Percentiles rank a stretch among this genome's conserved stretches.
Evolutionary conservation across 2,329 filamentous ascomycete species (phyloP).

Genomic region (Aspergillus melleus): DNA sequence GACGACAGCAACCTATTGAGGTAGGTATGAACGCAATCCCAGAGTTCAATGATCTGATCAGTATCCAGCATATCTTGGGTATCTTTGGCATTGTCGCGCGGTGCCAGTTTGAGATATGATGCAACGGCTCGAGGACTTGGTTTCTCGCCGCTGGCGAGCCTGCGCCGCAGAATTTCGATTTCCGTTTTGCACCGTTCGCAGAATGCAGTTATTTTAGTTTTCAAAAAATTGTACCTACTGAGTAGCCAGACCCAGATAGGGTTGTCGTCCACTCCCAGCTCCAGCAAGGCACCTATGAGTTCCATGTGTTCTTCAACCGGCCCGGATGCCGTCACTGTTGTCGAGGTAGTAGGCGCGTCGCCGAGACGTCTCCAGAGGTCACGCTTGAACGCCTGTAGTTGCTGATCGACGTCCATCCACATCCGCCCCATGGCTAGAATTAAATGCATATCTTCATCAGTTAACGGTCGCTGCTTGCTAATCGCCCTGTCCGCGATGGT

Average conservation of each 20-base stretch:
- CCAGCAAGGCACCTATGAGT: constrained; percentile 82
- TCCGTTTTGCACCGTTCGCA: constrained; percentile 88
- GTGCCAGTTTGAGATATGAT: constrained; percentile 72
- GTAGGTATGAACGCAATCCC: constrained; percentile 82
- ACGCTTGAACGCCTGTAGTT: constrained; percentile 82
- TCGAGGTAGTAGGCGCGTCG: constrained; percentile 61
- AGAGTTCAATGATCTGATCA: constrained; percentile 79
- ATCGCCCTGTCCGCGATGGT: constrained; percentile 62
- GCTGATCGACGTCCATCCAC: constrained; percentile 91
- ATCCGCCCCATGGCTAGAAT: constrained; percentile 87
- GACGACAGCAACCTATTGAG: constrained; percentile 71
- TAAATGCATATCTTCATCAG: constrained; percentile 78
- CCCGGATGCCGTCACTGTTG: constrained; percentile 50
- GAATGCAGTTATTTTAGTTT: constrained; percentile 75
- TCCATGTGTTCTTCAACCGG: constrained; percentile 85
- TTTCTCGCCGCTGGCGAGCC: constrained; percentile 72
- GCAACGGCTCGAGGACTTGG: constrained; percentile 70
- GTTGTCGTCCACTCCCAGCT: constrained; percentile 91
- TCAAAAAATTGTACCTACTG: constrained; percentile 85
- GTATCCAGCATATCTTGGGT: constrained; percentile 70
- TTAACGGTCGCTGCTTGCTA: constrained; percentile 56
- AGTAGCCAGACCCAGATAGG: constrained; percentile 96
- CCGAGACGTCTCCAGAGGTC: constrained; percentile 83
- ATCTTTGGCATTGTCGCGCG: constrained; percentile 64
- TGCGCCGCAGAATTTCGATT: constrained; percentile 83